Conservation (phyloP, 2,329 filamentous ascomycete genomes). For the Cercospora zeae-maydis region DNA sequence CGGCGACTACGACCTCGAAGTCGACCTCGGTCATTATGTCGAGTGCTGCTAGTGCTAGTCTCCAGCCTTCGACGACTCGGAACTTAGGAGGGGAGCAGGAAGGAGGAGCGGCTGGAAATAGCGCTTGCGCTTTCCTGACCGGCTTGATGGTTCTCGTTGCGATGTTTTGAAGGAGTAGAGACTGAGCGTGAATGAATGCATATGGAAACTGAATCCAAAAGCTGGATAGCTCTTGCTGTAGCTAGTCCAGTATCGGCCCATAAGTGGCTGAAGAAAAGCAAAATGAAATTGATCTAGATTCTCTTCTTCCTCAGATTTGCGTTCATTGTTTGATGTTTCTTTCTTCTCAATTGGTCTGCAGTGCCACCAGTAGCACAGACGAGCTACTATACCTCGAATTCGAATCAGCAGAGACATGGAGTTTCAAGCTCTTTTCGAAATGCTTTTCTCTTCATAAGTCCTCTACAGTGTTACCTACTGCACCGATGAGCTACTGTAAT, state of each 20-base stretch:
- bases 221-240: not conserved
- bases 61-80: not conserved
- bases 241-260: not conserved
- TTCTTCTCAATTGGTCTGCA: not conserved
- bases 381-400: too few species aligned
- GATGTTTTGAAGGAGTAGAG: not conserved
- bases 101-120: not conserved
- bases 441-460: too few species aligned
- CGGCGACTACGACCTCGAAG: not conserved
- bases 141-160: not conserved
- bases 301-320: not conserved
- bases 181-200: not conserved
- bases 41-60: not conserved
- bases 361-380: not conserved
- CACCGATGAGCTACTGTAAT: too few species aligned
- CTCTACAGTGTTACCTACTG: too few species aligned
- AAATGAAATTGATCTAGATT: not conserved
- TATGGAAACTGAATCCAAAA: not conserved
- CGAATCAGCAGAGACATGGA: too few species aligned
- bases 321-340: not conserved
- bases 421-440: too few species aligned
- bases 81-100: not conserved
- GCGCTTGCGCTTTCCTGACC: not conserved
- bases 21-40: not conserved
- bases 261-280: not conserved